Evolutionary conservation across 345 rosid genomes (phyloP), one percentile per base, ranked within the genome.

Genomic region (Psidium friedrichsthalianum): DNA sequence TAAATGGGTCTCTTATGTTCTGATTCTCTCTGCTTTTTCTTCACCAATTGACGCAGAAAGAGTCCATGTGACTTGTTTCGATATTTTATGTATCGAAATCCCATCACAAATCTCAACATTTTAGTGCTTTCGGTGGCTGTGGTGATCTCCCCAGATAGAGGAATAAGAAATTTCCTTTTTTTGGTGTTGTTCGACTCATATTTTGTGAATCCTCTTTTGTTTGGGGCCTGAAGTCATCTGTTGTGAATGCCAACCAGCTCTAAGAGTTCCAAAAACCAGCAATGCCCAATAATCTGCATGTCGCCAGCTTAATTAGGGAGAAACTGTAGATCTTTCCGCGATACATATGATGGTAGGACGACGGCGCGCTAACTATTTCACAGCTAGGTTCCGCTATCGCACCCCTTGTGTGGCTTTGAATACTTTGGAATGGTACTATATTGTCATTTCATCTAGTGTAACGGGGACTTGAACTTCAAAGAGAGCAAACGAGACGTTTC

Each of bases 11-110:
- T 82, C 89, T 85, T 53, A 82, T 74, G 89, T 85, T 29, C 21
- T 82, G 47, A 56, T 82, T 82, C 86, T 85, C 61, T 80, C 56
- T 87, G 83, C 74, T 85, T 85, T 85, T 56, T 84, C 84, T 84
- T 82, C 83, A 25, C 29, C 88, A 84, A 61, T 84, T 64, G 85
- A 51, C 55, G 36, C 18, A 8, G 78, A 32, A 36, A 83, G 84
- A 55, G 84, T 29, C 49, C 59, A 20, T 11, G 56, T 83, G 61
- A 83, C 55, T 52, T 4, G 54, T 51, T 51, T 49, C n/a, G 16
- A 44, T 58, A 87, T 22, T 54, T 76, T 47, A 29, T 12, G n/a
- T 12, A 56, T 76, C 78, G 53, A 59, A 49, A 74, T 85, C 82
- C 81, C 44, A 69, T 69, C 47, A 22, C 78, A 32, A 36, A 69